These are phyloP conservation scores for Penicillium brevicompactum DNA, from an alignment of 2,329 filamentous ascomycete genomes.

Conservation along the genomic window DNA sequence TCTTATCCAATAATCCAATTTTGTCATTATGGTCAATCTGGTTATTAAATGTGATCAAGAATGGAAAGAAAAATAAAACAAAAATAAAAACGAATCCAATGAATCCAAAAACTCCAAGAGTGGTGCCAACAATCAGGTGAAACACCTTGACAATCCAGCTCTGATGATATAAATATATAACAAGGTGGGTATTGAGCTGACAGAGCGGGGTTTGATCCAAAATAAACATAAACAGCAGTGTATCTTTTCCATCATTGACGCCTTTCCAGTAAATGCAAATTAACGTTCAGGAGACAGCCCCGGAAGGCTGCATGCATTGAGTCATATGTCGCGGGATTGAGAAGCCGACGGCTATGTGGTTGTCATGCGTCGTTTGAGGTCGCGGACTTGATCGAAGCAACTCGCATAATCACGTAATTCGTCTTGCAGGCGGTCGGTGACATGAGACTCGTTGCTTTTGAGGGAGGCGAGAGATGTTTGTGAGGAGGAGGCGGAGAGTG, in stretches of 20 bases:
- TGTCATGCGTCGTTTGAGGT: constrained; percentile 44
- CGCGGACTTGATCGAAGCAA: constrained; percentile 80
- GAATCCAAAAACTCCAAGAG: neutral
- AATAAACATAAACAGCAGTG: neutral
- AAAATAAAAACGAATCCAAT: neutral
- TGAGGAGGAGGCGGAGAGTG: constrained; percentile 67
- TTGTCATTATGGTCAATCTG: neutral
- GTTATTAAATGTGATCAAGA: neutral
- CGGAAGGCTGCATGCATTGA: constrained; percentile 3
- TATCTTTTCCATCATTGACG: constrained; percentile 17
- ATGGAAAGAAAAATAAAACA: neutral
- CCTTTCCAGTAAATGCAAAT: constrained; percentile 20
- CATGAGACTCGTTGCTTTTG: constrained; percentile 61
- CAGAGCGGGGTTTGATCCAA: neutral
- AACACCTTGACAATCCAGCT: neutral
- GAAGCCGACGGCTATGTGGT: constrained; percentile 26
- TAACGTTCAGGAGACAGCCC: constrained; percentile 8
- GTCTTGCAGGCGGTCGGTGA: constrained; percentile 75
- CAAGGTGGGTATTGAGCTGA: constrained; percentile 6
- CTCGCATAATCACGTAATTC: constrained; percentile 85
- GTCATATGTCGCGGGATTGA: neutral
- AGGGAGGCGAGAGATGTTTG: constrained; percentile 83
- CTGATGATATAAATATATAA: constrained; percentile 9
- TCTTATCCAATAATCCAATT: neutral
- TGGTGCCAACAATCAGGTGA: neutral